Evolutionary conservation across 31 red algal species (phyloP), one percentile per base, ranked within the genome.

Genomic region (Odonthalia washingtoniensis): DNA sequence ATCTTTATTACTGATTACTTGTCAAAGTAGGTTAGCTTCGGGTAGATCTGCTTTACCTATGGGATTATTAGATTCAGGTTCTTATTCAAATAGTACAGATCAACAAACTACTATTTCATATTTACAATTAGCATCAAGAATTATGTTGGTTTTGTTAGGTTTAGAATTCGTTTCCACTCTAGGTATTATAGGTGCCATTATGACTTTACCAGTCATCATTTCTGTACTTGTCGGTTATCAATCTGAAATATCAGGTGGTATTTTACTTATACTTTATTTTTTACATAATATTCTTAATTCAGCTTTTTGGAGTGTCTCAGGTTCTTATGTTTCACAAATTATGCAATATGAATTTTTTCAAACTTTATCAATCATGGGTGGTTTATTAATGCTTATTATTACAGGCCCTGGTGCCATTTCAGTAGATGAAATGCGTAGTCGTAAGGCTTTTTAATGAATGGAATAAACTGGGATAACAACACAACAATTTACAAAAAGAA

Each of bases 351-450:
- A 94, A 86, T 98, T 98, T 90, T 94, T 99, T 61, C 97, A 99
- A 89, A 99, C 97, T 0, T 32, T 99, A 27, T 94, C 90, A 66
- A 99, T 99, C 49, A 99, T 99, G 97, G 97, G 94, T 35, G 97
- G 97, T 17, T 78, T 99, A 49, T 72, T 95, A 57, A 72, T 99
- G 82, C 81, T 99, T 30, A 91, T 96, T 34, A 75, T 90, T 49
- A 90, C 81, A 49, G 97, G 97, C 60, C 97, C 97, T 3, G 94
- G 97, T 14, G 92, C 81, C 26, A 85, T 99, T 75, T 94, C 90
- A 14, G 86, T 99, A 33, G 97, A 99, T 72, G 87, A 99, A 82
- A 63, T 89, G 83, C 63, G 85, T 61, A 82, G 89, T 70, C 75
- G 89, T 65, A 96, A 96, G 79, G 78, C 84, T 42, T 96, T 92